Base-by-base conservation (phyloP, 2,329 filamentous ascomycete species). In the Dactylella cylindrospora region DNA sequence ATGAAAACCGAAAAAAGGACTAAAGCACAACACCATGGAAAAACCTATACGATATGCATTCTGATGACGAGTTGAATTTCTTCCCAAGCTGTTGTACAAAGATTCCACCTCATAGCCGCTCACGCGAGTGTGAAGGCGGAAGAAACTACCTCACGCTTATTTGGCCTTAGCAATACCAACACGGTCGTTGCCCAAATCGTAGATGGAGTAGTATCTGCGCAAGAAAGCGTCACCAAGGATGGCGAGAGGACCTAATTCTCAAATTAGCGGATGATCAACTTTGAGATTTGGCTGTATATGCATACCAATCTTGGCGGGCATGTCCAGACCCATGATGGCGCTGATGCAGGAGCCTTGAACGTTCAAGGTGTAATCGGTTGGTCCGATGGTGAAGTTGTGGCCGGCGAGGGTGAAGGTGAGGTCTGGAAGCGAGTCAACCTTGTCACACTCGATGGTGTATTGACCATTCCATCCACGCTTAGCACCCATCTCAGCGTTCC, bases 401-500 rank as follows among this genome's bases (percentile, higher is more conserved):
- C 93, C 93, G 29, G 35, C 59, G 43, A 98, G 83, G 67, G 81
- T 90, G 77, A 98, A 97, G 70, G 85, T 90, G 69, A 98, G 81
- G 71, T 97, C 90, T 67, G 93, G 90, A 45, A 98, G 85, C 66
- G 78, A 80, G 72, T 86, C 81, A 70, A 89, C 87, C 79, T 87
- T 90, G 67, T 79, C 77, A 75, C 93, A 98, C 67, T 97, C 93
- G 65, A 98, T 79, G 10, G 84, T 87, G 81, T 96, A 98, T 78
- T 98, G 93, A 70, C 93, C 93, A 74, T 91, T 95, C 79, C 85
- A 98, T 65, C 86, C 83, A 84, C 97, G 98, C 84, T 94, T 96
- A 68, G 93, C 93, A 66, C 93, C 93, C 66, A 98, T 96, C 79
- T 96, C 85, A 76, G 87, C 85, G 82, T 98, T 98, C 64, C 78